A percentile compares a stretch with the other conserved stretches of the same genome.
Conservation (phyloP, 2,329 filamentous ascomycete genomes). For the Aspergillus sp. region DNA sequence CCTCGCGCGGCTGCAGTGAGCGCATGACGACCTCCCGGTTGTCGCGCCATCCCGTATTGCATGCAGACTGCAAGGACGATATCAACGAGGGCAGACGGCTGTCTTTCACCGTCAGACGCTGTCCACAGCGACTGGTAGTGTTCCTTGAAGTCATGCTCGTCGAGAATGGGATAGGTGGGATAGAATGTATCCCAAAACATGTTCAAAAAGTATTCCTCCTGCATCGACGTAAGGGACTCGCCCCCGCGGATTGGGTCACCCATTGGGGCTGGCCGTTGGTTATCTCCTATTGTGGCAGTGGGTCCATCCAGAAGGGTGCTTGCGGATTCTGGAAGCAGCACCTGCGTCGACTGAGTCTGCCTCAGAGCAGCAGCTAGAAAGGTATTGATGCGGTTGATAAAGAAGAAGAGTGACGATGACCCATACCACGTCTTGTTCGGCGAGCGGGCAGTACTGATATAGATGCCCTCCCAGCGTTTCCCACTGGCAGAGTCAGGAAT, state of each 20-base stretch:
- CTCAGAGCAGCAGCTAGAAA: slow-evolving; percentile 31
- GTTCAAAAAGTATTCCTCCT: slow-evolving; percentile 24
- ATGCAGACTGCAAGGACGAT: slow-evolving; percentile 23
- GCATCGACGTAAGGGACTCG: neutral
- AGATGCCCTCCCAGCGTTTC: slow-evolving; percentile 41
- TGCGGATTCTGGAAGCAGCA: too few relatives aligned
- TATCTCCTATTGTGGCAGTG: too few relatives aligned
- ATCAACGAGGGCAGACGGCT: slow-evolving; percentile 20
- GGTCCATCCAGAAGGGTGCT: too few relatives aligned
- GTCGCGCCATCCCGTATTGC: slow-evolving; percentile 16
- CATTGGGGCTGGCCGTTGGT: too few relatives aligned
- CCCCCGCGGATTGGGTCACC: too few relatives aligned
- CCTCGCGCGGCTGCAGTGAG: neutral
- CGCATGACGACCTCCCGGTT: neutral
- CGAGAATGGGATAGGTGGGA: slow-evolving; percentile 16
- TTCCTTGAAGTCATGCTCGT: slow-evolving; percentile 20
- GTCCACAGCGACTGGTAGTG: slow-evolving; percentile 21
- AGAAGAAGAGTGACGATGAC: slow-evolving; percentile 47
- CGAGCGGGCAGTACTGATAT: slow-evolving; percentile 35
- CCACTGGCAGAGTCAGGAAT: slow-evolving; percentile 6
- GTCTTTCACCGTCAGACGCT: slow-evolving; percentile 7
- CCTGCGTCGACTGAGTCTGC: too few relatives aligned
- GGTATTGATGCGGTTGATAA: slow-evolving; percentile 43
- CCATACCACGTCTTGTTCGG: slow-evolving; percentile 42
- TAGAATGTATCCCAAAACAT: slow-evolving; percentile 23